Evolutionary conservation across 192 early-diverging fungal genomes (phyloP), one percentile per base, ranked within the genome.

Genomic region (Backusella westeae): DNA sequence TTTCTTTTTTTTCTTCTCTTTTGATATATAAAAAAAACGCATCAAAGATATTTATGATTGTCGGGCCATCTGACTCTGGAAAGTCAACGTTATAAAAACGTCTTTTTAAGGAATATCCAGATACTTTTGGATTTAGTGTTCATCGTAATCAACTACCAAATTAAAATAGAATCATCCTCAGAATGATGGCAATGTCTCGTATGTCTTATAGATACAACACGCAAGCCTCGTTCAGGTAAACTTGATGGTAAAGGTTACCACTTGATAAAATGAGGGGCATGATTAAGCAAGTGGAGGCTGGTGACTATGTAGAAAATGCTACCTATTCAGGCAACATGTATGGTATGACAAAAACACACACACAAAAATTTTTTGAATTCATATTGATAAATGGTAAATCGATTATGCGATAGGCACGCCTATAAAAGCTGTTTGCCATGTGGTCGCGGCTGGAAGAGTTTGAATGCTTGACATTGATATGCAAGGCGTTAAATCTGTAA

Each of bases 391-490:
- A n/a, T 71, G 53, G 12, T 15, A 9, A 15, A 23, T 26, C 9
- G n/a, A 34, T 71, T 67, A 39, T 17, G 26, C 19, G 39, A 12
- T 56, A 83, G 81, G 96, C 7, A 97, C 94, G 34, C 92, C 92
- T 0, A 84, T 95, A 67, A 82, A 90, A 78, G 92, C 94, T 2
- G 91, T 99, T 66, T 80, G 87, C 75, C 86, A 89, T 67, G 96
- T 99, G 6, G 86, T 91, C 17, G 87, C 88, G 6, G 44, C 78
- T n/a, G 93, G 92, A 67, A 92, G 90, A 77, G 89, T 91, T 38
- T 95, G 95, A 73, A 93, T 98, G 19, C 79, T 99, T 78, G 96
- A 98, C 77, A 97, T 99, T 78, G 96, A 95, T 89, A 90, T 93
- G 82, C 92, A 98, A 85, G 95, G 97, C 39, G 96, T 97, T 3